Evolutionary conservation across 129 eudicot genomes (phyloP).

Genomic region (Gnaphalium uliginosum): DNA sequence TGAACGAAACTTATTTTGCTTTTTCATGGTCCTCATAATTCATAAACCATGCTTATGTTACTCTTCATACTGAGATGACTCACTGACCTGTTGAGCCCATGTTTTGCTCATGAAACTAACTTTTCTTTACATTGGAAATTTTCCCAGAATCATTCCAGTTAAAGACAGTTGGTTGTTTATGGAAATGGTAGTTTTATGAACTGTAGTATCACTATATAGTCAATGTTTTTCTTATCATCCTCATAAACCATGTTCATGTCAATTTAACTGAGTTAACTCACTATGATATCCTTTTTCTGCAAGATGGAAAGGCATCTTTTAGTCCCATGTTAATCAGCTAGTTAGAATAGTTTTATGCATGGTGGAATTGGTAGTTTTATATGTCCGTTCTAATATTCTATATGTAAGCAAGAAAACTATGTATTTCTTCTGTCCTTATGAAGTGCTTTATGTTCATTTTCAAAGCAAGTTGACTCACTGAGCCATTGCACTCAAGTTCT

Average conservation of each 20-base stretch:
- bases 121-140: background rate
- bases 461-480: too few species aligned
- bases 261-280: too few species aligned
- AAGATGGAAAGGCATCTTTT: background rate
- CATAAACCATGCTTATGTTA: slow-evolving; percentile 2
- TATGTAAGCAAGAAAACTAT: too few species aligned
- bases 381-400: background rate
- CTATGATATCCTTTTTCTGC: too few species aligned
- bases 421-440: too few species aligned
- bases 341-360: background rate
- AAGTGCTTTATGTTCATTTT: too few species aligned
- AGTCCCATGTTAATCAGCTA: background rate
- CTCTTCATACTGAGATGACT: slow-evolving; percentile 18
- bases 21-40: background rate
- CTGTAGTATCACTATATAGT: too few species aligned
- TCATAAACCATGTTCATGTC: too few species aligned
- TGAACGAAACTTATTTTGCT: background rate
- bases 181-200: too few species aligned
- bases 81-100: slow-evolving; percentile 1
- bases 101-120: background rate
- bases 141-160: background rate
- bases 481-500: too few species aligned
- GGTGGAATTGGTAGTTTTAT: background rate
- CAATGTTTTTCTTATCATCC: too few species aligned
- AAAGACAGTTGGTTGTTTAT: background rate